A percentile compares a stretch with the other conserved stretches of the same genome.
Conservation (phyloP, 306 rosid species). For the Vigna reflexopilosa region DNA sequence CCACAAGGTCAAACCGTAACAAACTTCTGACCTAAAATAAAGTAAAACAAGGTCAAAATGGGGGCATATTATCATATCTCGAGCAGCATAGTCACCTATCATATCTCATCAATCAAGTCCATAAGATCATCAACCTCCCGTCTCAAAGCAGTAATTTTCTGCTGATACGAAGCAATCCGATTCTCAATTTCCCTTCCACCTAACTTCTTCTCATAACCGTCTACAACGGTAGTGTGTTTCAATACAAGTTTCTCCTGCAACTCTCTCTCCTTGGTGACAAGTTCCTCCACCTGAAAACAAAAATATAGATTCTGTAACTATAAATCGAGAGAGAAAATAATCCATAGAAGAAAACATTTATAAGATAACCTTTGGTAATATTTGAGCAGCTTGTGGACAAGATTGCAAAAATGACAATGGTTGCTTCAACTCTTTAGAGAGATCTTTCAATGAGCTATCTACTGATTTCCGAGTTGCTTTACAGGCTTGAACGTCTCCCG, state of each 20-base stretch:
- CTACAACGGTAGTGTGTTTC: slow-evolving; percentile 82
- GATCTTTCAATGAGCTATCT: slow-evolving; percentile 83
- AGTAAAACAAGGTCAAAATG: slow-evolving; percentile 46
- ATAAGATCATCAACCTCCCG: slow-evolving; percentile 87
- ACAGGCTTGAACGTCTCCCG: slow-evolving; percentile 88
- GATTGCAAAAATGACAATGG: slow-evolving; percentile 74
- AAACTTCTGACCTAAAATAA: slow-evolving; percentile 39
- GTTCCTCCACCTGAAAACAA: slow-evolving; percentile 82
- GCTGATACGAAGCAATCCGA: slow-evolving; percentile 78
- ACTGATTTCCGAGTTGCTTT: slow-evolving; percentile 91
- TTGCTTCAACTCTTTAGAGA: slow-evolving; percentile 83
- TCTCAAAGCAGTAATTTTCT: slow-evolving; percentile 72
- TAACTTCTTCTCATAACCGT: slow-evolving; percentile 88
- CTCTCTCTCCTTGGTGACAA: slow-evolving; percentile 82
- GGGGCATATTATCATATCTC: slow-evolving; percentile 20
- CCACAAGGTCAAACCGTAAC: slow-evolving; percentile 24
- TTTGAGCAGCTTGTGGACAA: slow-evolving; percentile 77
- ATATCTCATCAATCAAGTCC: slow-evolving; percentile 75
- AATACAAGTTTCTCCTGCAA: slow-evolving; percentile 81
- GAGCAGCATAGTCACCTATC: slow-evolving; percentile 42
- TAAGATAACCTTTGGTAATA: slow-evolving; percentile 78
- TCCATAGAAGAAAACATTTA: slow-evolving; percentile 22
- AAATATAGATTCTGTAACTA: slow-evolving; percentile 21
- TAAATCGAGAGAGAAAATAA: slow-evolving; percentile 29
- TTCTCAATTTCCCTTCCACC: slow-evolving; percentile 93